Evolutionary conservation across 208 protist species (phyloP).

Genomic region (Kentomonas sorsogonicus): DNA sequence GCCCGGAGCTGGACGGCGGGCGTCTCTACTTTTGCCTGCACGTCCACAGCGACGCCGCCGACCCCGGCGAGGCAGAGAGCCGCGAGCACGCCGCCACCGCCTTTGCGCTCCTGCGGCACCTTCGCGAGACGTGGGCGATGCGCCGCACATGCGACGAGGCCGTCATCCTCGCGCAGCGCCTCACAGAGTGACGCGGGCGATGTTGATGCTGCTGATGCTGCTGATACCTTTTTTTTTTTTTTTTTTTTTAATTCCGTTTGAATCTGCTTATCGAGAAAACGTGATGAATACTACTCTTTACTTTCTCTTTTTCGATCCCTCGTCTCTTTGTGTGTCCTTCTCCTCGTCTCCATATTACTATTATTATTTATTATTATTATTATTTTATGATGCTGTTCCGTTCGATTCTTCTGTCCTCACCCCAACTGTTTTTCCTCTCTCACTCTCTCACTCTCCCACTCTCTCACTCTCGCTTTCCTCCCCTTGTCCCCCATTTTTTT

Average conservation of each 20-base stretch:
- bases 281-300: not conserved
- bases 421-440: not conserved
- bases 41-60: conserved; percentile 15
- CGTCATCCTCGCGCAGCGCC: conserved; percentile 22
- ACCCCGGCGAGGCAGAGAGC: conserved; percentile 11
- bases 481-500: not conserved
- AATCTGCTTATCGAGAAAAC: not conserved
- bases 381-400: not conserved
- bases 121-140: conserved; percentile 59
- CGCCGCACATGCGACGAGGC: conserved; percentile 50
- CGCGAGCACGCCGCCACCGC: conserved; percentile 29
- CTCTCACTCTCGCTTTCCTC: not conserved
- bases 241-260: conserved; percentile 10
- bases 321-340: not conserved
- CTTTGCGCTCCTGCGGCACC: conserved; percentile 39
- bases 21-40: conserved; percentile 69
- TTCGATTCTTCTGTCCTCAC: not conserved
- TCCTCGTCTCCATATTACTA: not conserved
- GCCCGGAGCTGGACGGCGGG: conserved; percentile 51
- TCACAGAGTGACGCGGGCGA: conserved; percentile 14
- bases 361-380: conserved; percentile 1
- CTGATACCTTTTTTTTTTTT: conserved; percentile 9
- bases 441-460: conserved; percentile 4
- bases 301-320: not conserved
- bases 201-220: not conserved